Evolutionary conservation across 352 stramenopile species (phyloP).

Genomic region (Aphanomyces invadans): DNA sequence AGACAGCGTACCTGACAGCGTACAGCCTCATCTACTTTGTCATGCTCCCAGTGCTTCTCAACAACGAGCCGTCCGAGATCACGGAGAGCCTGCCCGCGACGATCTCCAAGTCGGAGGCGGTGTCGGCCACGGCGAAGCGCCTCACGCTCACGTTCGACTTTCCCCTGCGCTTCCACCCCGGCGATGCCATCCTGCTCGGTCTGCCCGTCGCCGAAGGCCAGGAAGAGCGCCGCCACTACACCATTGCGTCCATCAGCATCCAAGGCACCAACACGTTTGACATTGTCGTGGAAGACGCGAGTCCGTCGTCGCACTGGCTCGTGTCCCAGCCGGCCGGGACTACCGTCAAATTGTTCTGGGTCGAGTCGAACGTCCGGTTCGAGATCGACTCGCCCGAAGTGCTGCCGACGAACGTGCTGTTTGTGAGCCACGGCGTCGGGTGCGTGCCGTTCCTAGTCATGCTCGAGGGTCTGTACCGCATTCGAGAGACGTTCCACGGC

Average conservation of each 20-base stretch:
- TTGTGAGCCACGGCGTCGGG: slow-evolving; percentile 5
- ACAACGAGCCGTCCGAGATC: background rate
- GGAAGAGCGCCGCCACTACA: background rate
- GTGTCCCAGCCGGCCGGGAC: background rate
- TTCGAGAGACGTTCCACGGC: background rate
- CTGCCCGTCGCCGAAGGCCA: background rate
- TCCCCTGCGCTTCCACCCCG: slow-evolving; percentile 9
- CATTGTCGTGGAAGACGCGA: background rate
- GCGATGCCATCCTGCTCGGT: slow-evolving; percentile 10
- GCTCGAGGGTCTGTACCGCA: background rate
- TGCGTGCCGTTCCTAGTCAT: slow-evolving; percentile 3
- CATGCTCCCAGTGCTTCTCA: slow-evolving; percentile 3
- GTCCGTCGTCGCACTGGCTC: slow-evolving; percentile 11
- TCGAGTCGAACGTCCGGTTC: slow-evolving; percentile 10
- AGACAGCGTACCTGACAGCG: slow-evolving; percentile 6
- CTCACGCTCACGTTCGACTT: slow-evolving; percentile 7
- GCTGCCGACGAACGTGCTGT: background rate
- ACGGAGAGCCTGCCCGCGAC: background rate
- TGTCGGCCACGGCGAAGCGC: background rate
- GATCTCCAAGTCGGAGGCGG: background rate
- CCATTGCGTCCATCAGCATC: background rate
- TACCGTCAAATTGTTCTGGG: slow-evolving; percentile 10
- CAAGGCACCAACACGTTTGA: background rate
- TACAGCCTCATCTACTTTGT: slow-evolving; percentile 14
- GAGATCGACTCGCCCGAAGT: slow-evolving; percentile 15